Evolutionary conservation across 2,329 filamentous ascomycete species (phyloP).

Genomic region (Phoma sp.): DNA sequence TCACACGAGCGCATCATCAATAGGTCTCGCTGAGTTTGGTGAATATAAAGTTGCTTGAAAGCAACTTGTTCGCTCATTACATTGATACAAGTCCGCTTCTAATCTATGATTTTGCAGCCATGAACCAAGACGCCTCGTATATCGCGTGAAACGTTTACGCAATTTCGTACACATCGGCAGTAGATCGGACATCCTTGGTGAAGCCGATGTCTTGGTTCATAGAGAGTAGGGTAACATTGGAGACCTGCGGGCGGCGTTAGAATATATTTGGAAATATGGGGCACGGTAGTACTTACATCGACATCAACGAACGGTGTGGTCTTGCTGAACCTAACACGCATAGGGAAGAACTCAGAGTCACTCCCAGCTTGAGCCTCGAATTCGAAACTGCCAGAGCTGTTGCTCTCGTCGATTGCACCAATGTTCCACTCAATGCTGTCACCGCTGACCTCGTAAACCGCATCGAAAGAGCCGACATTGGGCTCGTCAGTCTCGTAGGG

Average conservation of each 20-base stretch:
- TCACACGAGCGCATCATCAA: too few species aligned
- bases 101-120: conserved; percentile 9
- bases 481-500: conserved; percentile 87
- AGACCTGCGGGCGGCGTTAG: conserved; percentile 60
- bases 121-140: neutral
- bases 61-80: neutral
- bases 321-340: conserved; percentile 90
- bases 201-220: conserved; percentile 81
- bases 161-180: conserved; percentile 77
- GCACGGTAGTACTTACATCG: conserved; percentile 71
- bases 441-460: conserved; percentile 89
- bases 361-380: conserved; percentile 89
- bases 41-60: neutral
- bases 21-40: neutral
- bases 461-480: conserved; percentile 89
- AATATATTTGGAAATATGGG: neutral
- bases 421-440: conserved; percentile 95
- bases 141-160: conserved; percentile 58
- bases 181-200: conserved; percentile 79
- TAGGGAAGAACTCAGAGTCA: conserved; percentile 97
- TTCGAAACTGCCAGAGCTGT: conserved; percentile 86
- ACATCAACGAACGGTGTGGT: conserved; percentile 86
- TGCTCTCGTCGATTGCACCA: conserved; percentile 81
- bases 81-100: neutral
- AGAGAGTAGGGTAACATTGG: conserved; percentile 72